These are phyloP conservation scores for Loxodes magnus DNA, from an alignment of 73 alveolate species.

Conservation along the genomic window DNA sequence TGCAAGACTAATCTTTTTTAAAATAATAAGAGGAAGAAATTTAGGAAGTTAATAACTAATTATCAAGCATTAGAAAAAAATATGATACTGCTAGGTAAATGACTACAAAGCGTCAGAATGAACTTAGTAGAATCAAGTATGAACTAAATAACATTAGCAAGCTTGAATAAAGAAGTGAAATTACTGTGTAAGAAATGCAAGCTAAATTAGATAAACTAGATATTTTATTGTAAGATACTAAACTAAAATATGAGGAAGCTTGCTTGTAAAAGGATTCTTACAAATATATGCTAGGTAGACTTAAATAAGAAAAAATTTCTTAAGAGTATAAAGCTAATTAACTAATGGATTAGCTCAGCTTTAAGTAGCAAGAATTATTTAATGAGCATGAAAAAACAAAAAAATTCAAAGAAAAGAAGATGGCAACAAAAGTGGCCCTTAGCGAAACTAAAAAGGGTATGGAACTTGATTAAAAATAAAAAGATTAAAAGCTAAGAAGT, in stretches of 20 bases:
- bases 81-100: neutral
- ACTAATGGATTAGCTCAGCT: constrained; percentile 25
- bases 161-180: neutral
- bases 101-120: neutral
- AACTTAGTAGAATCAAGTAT: neutral
- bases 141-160: neutral
- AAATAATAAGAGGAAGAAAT: constrained; percentile 15
- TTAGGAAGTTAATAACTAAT: constrained; percentile 1
- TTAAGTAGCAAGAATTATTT: constrained; percentile 18
- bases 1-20: too few relatives aligned
- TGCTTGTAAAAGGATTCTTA: constrained; percentile 36
- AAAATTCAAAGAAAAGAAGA: constrained; percentile 39
- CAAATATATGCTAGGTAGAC: constrained; percentile 49
- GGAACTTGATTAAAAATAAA: constrained; percentile 19
- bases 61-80: neutral
- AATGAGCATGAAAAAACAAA: constrained; percentile 44
- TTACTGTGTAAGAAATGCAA: neutral
- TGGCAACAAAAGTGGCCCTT: constrained; percentile 41
- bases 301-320: constrained; percentile 65
- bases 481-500: constrained; percentile 14
- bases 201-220: constrained; percentile 17
- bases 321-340: constrained; percentile 43
- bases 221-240: constrained; percentile 31
- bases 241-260: constrained; percentile 44
- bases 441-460: constrained; percentile 47